Percentiles rank a stretch among this genome's conserved stretches.
These are phyloP conservation scores for Tremellales sp. DNA, from an alignment of 1,284 basidiomycete genomes.

Conservation along the genomic window DNA sequence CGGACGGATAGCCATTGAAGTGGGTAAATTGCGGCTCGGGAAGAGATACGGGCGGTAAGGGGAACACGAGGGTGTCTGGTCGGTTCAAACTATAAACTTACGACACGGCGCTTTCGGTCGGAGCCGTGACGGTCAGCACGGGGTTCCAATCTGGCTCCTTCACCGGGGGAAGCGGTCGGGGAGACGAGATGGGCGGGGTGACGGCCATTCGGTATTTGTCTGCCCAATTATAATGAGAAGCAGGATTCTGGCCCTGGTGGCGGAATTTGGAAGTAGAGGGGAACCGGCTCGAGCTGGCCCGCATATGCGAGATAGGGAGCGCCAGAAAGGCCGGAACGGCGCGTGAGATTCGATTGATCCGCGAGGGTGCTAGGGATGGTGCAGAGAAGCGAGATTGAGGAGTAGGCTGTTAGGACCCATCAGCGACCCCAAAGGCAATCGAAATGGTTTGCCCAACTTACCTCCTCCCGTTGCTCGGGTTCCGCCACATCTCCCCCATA, in stretches of 20 bases:
- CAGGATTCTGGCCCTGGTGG: neutral
- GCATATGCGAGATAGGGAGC: constrained; percentile 8
- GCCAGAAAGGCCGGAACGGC: constrained; percentile 8
- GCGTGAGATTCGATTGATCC: constrained; percentile 8
- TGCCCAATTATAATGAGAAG: too few relatives aligned
- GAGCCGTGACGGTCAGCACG: too few relatives aligned
- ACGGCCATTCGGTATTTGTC: neutral
- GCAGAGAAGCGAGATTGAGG: constrained; percentile 16
- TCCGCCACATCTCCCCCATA: constrained; percentile 22
- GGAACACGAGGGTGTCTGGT: too few relatives aligned
- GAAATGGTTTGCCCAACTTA: constrained; percentile 2
- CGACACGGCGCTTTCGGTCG: too few relatives aligned
- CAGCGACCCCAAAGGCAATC: neutral
- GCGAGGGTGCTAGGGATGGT: constrained; percentile 8
- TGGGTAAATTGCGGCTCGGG: too few relatives aligned
- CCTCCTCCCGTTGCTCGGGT: neutral
- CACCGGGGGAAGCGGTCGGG: too few relatives aligned
- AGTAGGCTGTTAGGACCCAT: neutral
- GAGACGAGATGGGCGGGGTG: too few relatives aligned
- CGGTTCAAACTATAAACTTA: too few relatives aligned
- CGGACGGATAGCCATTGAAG: too few relatives aligned
- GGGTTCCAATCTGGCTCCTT: too few relatives aligned
- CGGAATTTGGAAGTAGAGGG: neutral
- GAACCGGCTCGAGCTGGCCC: neutral
- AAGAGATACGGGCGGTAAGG: too few relatives aligned